Percentiles rank a stretch among this genome's conserved stretches.
phyloP scores from a whole-genome alignment of 2,329 filamentous ascomycete species.

The Ceratocystis smalleyi region DNA sequence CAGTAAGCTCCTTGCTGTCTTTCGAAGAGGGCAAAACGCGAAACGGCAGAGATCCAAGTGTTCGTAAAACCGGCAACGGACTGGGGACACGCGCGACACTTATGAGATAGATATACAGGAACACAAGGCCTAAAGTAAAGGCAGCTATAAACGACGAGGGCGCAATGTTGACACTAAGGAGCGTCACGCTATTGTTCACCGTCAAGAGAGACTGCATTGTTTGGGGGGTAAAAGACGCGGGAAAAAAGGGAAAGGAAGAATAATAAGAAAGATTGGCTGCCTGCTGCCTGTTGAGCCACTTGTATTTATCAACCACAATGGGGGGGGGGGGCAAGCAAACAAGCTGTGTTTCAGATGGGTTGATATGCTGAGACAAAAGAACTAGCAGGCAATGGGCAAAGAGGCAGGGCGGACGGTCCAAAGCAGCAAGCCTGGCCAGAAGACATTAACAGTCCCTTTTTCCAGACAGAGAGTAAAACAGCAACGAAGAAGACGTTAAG shows the following conservation, averaged over 20 bases:
- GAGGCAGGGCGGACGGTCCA: too few relatives aligned
- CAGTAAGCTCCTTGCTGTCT: neutral
- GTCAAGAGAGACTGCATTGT: slow-evolving; percentile 44
- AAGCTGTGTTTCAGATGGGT: neutral
- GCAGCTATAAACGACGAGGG: slow-evolving; percentile 42
- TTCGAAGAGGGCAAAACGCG: slow-evolving; percentile 3
- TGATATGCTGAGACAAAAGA: too few relatives aligned
- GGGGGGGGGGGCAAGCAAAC: neutral
- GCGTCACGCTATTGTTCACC: slow-evolving; percentile 45
- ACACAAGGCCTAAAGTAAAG: slow-evolving; percentile 34
- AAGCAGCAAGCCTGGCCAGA: too few relatives aligned
- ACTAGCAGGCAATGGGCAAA: too few relatives aligned
- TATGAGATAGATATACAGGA: slow-evolving; percentile 34
- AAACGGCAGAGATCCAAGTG: slow-evolving; percentile 10
- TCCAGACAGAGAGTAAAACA: neutral
- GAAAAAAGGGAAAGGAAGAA: neutral
- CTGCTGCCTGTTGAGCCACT: neutral
- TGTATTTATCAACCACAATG: too few relatives aligned
- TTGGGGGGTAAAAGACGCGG: slow-evolving; percentile 12
- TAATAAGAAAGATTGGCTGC: neutral
- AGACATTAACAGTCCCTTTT: too few relatives aligned
- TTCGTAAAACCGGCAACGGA: slow-evolving; percentile 14
- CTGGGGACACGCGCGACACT: slow-evolving; percentile 13
- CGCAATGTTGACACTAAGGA: slow-evolving; percentile 43
- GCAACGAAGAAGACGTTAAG: neutral